phyloP scores from a whole-genome alignment of 345 rosid genomes.

The Lepidium sativum region DNA sequence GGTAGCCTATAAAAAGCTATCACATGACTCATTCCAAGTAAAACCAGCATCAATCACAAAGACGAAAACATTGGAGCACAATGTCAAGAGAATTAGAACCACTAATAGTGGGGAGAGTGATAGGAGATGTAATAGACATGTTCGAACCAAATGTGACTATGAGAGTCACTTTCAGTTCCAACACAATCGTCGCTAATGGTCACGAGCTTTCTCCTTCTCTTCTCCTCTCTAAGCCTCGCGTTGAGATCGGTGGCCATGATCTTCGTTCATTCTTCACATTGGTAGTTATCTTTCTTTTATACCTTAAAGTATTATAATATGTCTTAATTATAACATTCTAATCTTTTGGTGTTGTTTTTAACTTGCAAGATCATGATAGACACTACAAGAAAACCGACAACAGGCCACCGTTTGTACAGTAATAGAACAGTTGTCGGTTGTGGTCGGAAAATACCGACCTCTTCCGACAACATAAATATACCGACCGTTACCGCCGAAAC shows the following conservation, averaged over 20 bases:
- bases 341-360: background rate
- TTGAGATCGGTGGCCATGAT: conserved; percentile 69
- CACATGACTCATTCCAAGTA: conserved; percentile 1
- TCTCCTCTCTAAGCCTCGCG: conserved; percentile 47
- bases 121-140: conserved; percentile 73
- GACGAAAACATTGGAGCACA: background rate
- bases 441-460: too few species aligned
- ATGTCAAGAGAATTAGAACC: conserved; percentile 54
- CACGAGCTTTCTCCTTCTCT: conserved; percentile 58
- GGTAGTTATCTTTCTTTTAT: conserved; percentile 24
- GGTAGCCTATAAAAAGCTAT: conserved; percentile 11
- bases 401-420: too few species aligned
- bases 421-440: too few species aligned
- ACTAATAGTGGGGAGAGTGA: conserved; percentile 48
- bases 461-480: too few species aligned
- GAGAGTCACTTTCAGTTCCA: conserved; percentile 49
- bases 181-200: conserved; percentile 65
- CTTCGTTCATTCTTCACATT: conserved; percentile 68
- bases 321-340: background rate
- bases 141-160: conserved; percentile 57
- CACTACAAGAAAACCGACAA: too few species aligned
- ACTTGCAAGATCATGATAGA: conserved; percentile 59
- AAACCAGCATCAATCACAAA: conserved; percentile 5
- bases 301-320: background rate
- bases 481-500: too few species aligned